Base-by-base conservation (phyloP, 75 land plant species). In the Adiantum capillusveneris region DNA sequence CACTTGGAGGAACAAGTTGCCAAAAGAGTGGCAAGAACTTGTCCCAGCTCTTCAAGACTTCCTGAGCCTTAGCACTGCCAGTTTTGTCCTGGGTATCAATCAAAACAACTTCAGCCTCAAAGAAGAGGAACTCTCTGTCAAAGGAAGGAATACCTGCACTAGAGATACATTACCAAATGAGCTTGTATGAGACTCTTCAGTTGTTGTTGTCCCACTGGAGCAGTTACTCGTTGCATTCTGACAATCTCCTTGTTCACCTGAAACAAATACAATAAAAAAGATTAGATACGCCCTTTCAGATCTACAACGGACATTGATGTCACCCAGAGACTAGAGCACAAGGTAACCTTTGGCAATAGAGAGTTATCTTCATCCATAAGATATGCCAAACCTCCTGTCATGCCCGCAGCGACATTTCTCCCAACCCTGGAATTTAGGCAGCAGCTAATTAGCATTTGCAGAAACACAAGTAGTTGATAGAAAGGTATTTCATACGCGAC, bases 1-100 rank as follows among this genome's bases (percentile, higher is more conserved):
- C 98, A 60, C 98, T 94, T 7, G 98, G 98, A 44, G 98, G 98
- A 31, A 94, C 96, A 25, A 94, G 65, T 69, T 94, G 98, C 98
- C 98, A 94, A 64, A 94, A 94, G 44, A 81, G 51, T 6, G 92
- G 86, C 26, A 94, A 72, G 53, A 72, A 81, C 43, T 62, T 77
- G 0, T 90, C 96, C 98, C 98, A 94, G 31, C 90, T 90, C 25
- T 72, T 62, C 62, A 94, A 62, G 63, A 94, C 75, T 9, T 65
- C 43, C 22, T 69, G 31, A 0, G 82, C 98, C 58, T 81, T 94
- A 53, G 42, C 64, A 71, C 98, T 90, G 1, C 88, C 96, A 44
- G 91, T 94, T 73, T 86, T 90, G 68, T 86, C 89, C 98, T 93
- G 68, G 13, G 62, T 0, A 66, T 42, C 16, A 14, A 19, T n/a